Base-by-base conservation (phyloP, 2,329 filamentous ascomycete genomes). In the Lecanicillium sp. region DNA sequence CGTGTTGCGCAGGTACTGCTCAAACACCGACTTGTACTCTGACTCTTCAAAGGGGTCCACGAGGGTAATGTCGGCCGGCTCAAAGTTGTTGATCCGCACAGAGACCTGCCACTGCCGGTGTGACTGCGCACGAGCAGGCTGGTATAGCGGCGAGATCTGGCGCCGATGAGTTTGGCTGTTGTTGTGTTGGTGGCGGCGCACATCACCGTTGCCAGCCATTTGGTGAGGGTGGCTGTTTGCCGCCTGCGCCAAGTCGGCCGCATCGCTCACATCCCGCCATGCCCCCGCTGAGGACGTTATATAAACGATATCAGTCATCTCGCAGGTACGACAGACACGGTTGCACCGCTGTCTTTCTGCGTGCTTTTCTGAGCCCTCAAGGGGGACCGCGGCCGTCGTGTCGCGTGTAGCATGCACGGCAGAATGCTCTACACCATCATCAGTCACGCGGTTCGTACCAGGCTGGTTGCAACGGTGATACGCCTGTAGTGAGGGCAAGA, bases 11-110 rank as follows among this genome's bases (percentile, higher is more conserved):
- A 54, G 45, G 32, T 55, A 53, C 19, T 44, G 31, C 37, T 55
- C 53, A 27, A 55, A 49, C 34, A 55, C 38, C 27, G 42, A 35
- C 13, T 41, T 45, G 31, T 55, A 55, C 22, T 55, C 45, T n/a
- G 27, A 33, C 30, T 49, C 47, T 17, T 45, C 30, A 17, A 55
- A 52, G 5, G 53, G 53, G 33, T 55, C 53, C 28, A 41, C 36
- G 11, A 55, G 50, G 30, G 39, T 40, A 5, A 37, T 18, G 18
- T n/a, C 28, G 8, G 19, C 34, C 12, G 44, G 28, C 12, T 44
- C 32, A 15, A 39, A 15, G 28, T 46, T 39, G 42, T 52, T 50
- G 36, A 49, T 34, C 11, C 47, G 40, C 13, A 55, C 44, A 5
- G 46, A 47, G 5, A 54, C 49, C 2, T 39, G 31, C 52, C 52